A percentile compares a stretch with the other conserved stretches of the same genome.
Conservation (phyloP, 2,329 filamentous ascomycete genomes). For the Drechslerella stenobrocha region DNA sequence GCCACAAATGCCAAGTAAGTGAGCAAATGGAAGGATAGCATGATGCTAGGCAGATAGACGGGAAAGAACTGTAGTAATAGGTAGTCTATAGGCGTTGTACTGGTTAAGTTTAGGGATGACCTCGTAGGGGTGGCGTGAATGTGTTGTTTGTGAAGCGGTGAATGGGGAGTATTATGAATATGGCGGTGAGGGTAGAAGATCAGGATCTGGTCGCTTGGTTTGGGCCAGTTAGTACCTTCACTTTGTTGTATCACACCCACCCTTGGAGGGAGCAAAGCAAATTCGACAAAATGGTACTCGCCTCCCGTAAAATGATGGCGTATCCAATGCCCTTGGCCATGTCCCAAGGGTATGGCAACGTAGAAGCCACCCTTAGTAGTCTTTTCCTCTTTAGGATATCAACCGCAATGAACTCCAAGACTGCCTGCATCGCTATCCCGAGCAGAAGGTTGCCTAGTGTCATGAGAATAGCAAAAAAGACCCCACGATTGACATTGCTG, state of each 20-base stretch:
- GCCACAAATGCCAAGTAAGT: slow-evolving; percentile 69
- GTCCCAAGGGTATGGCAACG: slow-evolving; percentile 66
- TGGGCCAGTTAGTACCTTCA: too few relatives aligned
- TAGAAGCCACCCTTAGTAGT: slow-evolving; percentile 63
- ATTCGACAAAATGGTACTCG: slow-evolving; percentile 55
- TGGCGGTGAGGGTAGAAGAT: slow-evolving; percentile 75
- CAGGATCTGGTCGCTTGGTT: slow-evolving; percentile 59
- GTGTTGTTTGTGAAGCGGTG: slow-evolving; percentile 58
- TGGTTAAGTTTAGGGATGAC: slow-evolving; percentile 68
- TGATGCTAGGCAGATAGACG: slow-evolving; percentile 66
- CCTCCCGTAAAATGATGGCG: slow-evolving; percentile 64
- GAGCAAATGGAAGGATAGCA: slow-evolving; percentile 72
- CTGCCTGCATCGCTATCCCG: slow-evolving; percentile 61
- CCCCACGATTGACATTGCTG: slow-evolving; percentile 50
- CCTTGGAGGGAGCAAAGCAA: too few relatives aligned
- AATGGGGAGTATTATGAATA: slow-evolving; percentile 59
- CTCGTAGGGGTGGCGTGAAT: slow-evolving; percentile 63
- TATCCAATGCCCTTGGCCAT: slow-evolving; percentile 62
- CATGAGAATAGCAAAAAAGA: slow-evolving; percentile 60
- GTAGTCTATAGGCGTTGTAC: slow-evolving; percentile 68
- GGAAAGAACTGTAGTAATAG: slow-evolving; percentile 68
- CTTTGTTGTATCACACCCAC: too few relatives aligned
- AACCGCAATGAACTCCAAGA: slow-evolving; percentile 63
- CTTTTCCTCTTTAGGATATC: slow-evolving; percentile 61
- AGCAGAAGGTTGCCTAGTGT: slow-evolving; percentile 63